Evolutionary conservation across 345 rosid species (phyloP).

Genomic region (Syzygium grande): DNA sequence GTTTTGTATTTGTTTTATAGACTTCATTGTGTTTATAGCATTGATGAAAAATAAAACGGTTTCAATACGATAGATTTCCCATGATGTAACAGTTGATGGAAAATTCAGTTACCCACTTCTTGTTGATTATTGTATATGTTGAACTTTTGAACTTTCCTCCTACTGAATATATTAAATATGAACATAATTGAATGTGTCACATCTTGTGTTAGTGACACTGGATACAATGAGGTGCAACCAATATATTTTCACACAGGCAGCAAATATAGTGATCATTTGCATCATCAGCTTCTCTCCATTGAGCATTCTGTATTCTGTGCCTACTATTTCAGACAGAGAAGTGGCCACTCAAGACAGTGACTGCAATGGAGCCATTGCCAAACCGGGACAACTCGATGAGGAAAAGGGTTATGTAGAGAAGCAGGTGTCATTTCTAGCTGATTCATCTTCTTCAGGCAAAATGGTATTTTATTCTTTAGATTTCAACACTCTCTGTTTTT

Average conservation of each 20-base stretch:
- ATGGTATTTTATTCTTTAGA: background rate
- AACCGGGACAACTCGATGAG: background rate
- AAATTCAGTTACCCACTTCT: background rate
- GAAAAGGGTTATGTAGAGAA: background rate
- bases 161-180: background rate
- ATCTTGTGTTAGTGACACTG: background rate
- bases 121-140: background rate
- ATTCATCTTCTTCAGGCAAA: background rate
- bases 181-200: background rate
- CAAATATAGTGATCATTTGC: background rate
- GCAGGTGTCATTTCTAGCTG: background rate
- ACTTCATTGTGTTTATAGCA: background rate
- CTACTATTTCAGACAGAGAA: background rate
- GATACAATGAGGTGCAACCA: background rate
- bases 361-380: background rate
- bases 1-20: background rate
- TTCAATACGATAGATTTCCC: background rate
- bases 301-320: background rate
- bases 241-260: background rate
- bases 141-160: background rate
- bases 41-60: background rate
- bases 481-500: background rate
- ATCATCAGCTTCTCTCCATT: background rate
- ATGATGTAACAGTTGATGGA: background rate
- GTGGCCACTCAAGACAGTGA: background rate